Base-by-base conservation (phyloP, 2,329 filamentous ascomycete species). In the Trichoderma simmonsii region DNA sequence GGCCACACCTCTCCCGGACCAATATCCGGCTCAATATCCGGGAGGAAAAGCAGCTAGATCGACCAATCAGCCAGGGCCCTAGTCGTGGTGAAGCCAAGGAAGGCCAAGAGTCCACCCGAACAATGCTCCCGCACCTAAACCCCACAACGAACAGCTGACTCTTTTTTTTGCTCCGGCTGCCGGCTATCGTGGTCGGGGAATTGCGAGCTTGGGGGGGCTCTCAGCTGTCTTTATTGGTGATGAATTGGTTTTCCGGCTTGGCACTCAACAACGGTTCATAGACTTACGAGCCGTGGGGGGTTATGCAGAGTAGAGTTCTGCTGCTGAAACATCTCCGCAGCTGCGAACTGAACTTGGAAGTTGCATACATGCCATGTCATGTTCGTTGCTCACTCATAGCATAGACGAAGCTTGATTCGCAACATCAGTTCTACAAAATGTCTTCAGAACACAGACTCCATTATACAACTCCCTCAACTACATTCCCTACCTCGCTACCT, bases 1-100 rank as follows among this genome's bases (percentile, higher is more conserved):
- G 36, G 56, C 36, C 26, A 24, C 56, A 61, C 56, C n/a, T 30
- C 56, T 69, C n/a, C 8, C 66, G 66, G 66, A 26, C 26, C 56
- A 69, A 51, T 69, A 69, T 69, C 66, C 66, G 66, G 66, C 66
- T 61, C 66, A 69, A 60, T 60, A 69, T 61, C 66, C 66, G 66
- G 66, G 66, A 39, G 4, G 24, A 51, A 24, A 14, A 18, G 6
- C 8, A 48, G 28, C 34, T 28, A 69, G 56, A 51, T 61, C 56
- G 39, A 34, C 66, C 66, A 69, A 69, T 69, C 34, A 61, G 1
- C 36, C 56, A 12, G 26, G 39, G 36, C 14, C 28, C n/a, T 48
- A 26, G 30, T 21, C n/a, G 4, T 21, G 26, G 12, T 32, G 18
- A 60, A 24, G 30, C 30, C 36, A 18, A 48, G 24, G 28, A 15